These are phyloP conservation scores for Chlamydomonas schloesseri DNA, from an alignment of 139 green algal genomes.

Conservation along the genomic window DNA sequence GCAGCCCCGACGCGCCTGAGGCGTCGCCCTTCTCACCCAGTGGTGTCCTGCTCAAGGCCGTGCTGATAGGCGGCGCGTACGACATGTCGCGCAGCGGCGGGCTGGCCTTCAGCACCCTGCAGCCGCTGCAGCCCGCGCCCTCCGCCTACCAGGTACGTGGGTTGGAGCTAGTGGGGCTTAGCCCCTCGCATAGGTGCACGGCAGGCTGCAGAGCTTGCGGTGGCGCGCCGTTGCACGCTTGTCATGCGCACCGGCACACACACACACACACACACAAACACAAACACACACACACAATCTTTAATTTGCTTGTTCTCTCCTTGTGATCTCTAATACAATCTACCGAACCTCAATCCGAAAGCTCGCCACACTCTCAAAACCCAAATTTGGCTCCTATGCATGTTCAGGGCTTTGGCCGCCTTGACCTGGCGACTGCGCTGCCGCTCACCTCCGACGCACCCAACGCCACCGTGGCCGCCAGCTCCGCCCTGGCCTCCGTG, in stretches of 20 bases:
- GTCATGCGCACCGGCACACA: no score
- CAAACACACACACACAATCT: no score
- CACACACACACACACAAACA: no score
- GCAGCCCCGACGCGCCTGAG: background rate
- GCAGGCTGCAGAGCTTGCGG: no score
- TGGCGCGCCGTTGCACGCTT: no score
- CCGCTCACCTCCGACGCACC: conserved; percentile 51
- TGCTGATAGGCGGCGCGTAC: conserved; percentile 75
- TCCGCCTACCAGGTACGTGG: conserved; percentile 25
- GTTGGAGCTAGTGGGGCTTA: background rate
- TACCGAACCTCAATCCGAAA: no score
- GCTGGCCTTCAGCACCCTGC: conserved; percentile 33
- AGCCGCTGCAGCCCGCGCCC: conserved; percentile 1
- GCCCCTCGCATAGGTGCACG: no score
- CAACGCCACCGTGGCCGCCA: background rate
- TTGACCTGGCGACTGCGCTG: conserved; percentile 67
- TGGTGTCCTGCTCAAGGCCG: conserved; percentile 82
- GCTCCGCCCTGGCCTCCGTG: background rate
- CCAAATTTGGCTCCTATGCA: no score
- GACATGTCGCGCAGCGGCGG: conserved; percentile 53
- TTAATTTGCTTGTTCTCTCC: no score
- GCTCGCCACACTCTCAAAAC: no score
- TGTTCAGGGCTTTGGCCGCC: conserved; percentile 87
- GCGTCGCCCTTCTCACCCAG: conserved; percentile 47
- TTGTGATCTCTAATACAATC: no score